These are phyloP conservation scores for Porphyrellus cyaneotinctus DNA, from an alignment of 768 basidiomycete species.

Conservation along the genomic window DNA sequence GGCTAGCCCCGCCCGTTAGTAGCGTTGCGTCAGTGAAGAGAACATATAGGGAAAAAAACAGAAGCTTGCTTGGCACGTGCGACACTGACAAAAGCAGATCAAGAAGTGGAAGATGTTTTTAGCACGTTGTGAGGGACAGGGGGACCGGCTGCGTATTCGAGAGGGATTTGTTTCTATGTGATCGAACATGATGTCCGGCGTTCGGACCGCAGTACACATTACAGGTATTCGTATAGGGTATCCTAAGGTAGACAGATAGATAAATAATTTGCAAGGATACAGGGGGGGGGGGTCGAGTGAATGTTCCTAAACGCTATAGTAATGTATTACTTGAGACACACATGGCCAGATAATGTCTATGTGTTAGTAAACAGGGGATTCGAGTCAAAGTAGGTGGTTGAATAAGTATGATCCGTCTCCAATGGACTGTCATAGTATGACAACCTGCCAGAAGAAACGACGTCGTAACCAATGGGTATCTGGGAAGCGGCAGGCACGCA, in stretches of 20 bases:
- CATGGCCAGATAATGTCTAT: slow-evolving; percentile 10
- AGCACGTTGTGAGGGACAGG: slow-evolving; percentile 1
- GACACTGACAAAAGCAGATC: background rate
- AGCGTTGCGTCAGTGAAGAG: background rate
- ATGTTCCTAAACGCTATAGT: slow-evolving; percentile 16
- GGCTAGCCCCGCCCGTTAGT: background rate
- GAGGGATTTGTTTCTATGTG: slow-evolving; percentile 3
- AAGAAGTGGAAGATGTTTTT: background rate
- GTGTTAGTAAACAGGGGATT: slow-evolving; percentile 20
- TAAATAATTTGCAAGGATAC: slow-evolving; percentile 28
- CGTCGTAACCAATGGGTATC: slow-evolving; percentile 20
- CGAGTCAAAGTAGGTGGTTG: slow-evolving; percentile 20
- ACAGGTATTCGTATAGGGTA: slow-evolving; percentile 12
- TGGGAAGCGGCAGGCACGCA: slow-evolving; percentile 22
- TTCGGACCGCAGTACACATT: slow-evolving; percentile 17
- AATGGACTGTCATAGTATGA: slow-evolving; percentile 26
- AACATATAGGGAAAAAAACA: background rate
- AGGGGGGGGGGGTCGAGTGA: slow-evolving; percentile 15
- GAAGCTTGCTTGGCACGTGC: background rate
- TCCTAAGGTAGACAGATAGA: slow-evolving; percentile 11
- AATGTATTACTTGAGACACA: slow-evolving; percentile 12
- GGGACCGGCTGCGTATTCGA: background rate
- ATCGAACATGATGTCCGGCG: background rate
- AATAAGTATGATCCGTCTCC: slow-evolving; percentile 22
- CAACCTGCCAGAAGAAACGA: slow-evolving; percentile 25